Evolutionary conservation across 73 alveolate species (phyloP).

Genomic region (Tetrahymena thermophila): DNA sequence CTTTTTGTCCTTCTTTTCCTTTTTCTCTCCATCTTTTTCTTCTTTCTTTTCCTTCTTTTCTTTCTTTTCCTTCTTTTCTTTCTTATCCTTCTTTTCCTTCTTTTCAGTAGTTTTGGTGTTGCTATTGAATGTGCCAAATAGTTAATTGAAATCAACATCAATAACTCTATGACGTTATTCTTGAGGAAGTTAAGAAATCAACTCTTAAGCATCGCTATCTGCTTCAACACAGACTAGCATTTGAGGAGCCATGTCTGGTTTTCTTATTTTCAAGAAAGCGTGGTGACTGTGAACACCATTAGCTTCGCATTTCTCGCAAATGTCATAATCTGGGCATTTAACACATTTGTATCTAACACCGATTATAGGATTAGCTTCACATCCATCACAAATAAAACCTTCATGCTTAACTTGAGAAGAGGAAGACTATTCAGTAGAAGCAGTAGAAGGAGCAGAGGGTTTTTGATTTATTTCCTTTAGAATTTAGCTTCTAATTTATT

Average conservation of each 20-base stretch:
- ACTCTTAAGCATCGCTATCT: neutral
- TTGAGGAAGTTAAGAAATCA: neutral
- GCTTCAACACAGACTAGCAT: neutral
- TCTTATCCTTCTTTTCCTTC: neutral
- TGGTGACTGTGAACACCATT: constrained; percentile 53
- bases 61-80: neutral
- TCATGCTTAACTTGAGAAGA: constrained; percentile 1
- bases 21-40: neutral
- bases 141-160: neutral
- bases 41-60: neutral
- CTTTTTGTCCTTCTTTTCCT: neutral
- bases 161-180: neutral
- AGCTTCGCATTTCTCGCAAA: constrained; percentile 76
- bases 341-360: constrained; percentile 85
- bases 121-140: neutral
- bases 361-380: constrained; percentile 62
- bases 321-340: constrained; percentile 75
- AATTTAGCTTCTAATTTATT: neutral
- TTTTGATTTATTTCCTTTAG: neutral
- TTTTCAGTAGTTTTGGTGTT: neutral
- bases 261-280: neutral
- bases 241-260: neutral
- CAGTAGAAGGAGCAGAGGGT: neutral
- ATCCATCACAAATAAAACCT: constrained; percentile 72
- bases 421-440: neutral